Base-by-base conservation (phyloP, 306 rosid species). In the Cucumis sativus region DNA sequence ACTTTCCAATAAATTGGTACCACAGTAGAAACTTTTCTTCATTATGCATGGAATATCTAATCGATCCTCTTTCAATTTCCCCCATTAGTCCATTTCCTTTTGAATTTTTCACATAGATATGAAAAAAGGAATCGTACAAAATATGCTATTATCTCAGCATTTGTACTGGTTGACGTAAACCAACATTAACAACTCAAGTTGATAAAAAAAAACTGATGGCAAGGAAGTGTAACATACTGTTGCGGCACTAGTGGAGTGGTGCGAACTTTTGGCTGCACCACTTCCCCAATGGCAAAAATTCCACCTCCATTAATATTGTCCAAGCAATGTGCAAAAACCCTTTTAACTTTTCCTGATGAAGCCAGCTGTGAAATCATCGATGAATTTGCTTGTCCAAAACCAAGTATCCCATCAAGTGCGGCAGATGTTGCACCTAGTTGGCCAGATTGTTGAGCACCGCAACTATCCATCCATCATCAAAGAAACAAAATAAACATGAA, bases 281-380 rank as follows among this genome's bases (percentile, higher is more conserved):
- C 98, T 79, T 92, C 86, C 80, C 99, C 99, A 74, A 96, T 85
- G 72, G 99, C 81, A 80, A 86, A 96, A 78, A 92, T 89, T 85
- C 99, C 99, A 70, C 99, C 99, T 72, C 97, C 99, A 12, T 45
- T 33, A n/a, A 30, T 40, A 61, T 57, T 89, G 84, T 96, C 97
- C 80, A 96, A 91, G 85, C 99, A 96, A 85, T 96, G 99, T 6
- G 99, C 87, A 84, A 96, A 92, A 78, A 85, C 47, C 72, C 84
- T 91, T 85, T 84, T 89, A 83, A 89, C 97, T 84, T 85, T 92
- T 86, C 92, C 91, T 70, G 90, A 63, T 64, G 88, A 80, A 84
- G 96, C 92, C 71, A 96, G 92, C 88, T 96, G 99, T 23, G 98
- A 96, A 68, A 92, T 86, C 83, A 88, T 87, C 13, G 99, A 96